phyloP scores from a whole-genome alignment of 805 yeast genomes.

The Cyberlindnera xishuangbannaensis region DNA sequence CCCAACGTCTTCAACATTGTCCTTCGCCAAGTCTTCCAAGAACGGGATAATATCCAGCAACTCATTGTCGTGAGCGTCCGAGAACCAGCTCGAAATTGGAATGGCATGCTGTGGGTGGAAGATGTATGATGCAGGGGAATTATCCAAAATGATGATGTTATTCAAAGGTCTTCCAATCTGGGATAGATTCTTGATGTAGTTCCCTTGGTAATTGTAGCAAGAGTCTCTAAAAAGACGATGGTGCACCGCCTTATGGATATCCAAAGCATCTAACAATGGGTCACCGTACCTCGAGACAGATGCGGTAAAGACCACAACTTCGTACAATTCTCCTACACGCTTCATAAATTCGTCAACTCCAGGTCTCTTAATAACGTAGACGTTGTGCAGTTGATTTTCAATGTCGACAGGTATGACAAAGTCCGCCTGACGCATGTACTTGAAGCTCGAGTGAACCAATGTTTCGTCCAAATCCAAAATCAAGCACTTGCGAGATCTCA shows the following conservation, averaged over 20 bases:
- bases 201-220: constrained; percentile 90
- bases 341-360: constrained; percentile 92
- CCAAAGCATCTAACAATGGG: constrained; percentile 86
- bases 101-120: constrained; percentile 98
- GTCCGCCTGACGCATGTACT: constrained; percentile 87
- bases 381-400: constrained; percentile 87
- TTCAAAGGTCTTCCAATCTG: constrained; percentile 90
- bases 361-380: constrained; percentile 94
- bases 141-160: constrained; percentile 87
- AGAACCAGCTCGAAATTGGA: constrained; percentile 97
- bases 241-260: constrained; percentile 67
- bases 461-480: constrained; percentile 94
- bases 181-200: constrained; percentile 87
- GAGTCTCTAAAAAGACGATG: constrained; percentile 93
- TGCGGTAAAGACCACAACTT: constrained; percentile 96
- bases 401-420: constrained; percentile 97
- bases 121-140: constrained; percentile 96
- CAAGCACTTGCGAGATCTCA: constrained; percentile 72
- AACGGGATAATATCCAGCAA: constrained; percentile 86
- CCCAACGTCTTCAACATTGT: constrained; percentile 77
- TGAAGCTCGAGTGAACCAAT: constrained; percentile 91
- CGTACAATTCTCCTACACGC: constrained; percentile 79
- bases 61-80: constrained; percentile 96
- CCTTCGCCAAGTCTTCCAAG: constrained; percentile 72
- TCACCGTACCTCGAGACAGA: constrained; percentile 94